Percentiles rank a stretch among this genome's conserved stretches.
These are phyloP conservation scores for Trypanosoma platydactyli DNA, from an alignment of 208 protist genomes.

Conservation along the genomic window DNA sequence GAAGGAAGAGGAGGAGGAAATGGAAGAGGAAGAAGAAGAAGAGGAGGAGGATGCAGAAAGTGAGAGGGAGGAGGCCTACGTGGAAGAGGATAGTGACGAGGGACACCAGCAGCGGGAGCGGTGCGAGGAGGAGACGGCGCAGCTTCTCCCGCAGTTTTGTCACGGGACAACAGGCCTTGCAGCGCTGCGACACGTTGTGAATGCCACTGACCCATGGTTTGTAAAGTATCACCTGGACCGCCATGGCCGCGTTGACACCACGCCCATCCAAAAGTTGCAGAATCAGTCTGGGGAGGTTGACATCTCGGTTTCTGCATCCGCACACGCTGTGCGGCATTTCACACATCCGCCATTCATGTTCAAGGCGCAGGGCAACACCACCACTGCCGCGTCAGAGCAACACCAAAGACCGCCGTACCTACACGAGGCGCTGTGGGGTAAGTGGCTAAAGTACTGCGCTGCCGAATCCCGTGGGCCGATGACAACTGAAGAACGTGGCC, in stretches of 20 bases:
- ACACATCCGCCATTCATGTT: constrained; percentile 62
- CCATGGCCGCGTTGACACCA: constrained; percentile 49
- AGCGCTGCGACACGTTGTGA: constrained; percentile 35
- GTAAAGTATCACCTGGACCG: constrained; percentile 67
- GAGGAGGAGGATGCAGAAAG: constrained; percentile 28
- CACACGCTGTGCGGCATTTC: constrained; percentile 40
- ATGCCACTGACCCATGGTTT: constrained; percentile 51
- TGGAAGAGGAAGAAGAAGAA: constrained; percentile 27
- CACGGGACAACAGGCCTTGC: constrained; percentile 36
- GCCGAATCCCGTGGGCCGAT: constrained; percentile 30
- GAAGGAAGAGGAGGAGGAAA: constrained; percentile 21
- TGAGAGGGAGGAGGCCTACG: constrained; percentile 29
- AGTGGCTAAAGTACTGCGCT: constrained; percentile 60
- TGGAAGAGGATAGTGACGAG: constrained; percentile 36
- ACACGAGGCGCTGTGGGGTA: constrained; percentile 68
- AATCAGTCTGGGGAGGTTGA: constrained; percentile 29
- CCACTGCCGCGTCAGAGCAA: neutral
- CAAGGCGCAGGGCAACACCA: neutral
- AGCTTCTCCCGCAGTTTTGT: constrained; percentile 29
- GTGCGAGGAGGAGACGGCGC: constrained; percentile 19
- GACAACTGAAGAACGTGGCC: constrained; percentile 67
- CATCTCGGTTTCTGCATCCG: constrained; percentile 53
- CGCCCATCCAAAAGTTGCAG: constrained; percentile 39
- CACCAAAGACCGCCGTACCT: constrained; percentile 45
- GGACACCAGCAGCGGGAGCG: constrained; percentile 28